phyloP scores from a whole-genome alignment of 2,329 filamentous ascomycete genomes.

The Neofusicoccum ribis region DNA sequence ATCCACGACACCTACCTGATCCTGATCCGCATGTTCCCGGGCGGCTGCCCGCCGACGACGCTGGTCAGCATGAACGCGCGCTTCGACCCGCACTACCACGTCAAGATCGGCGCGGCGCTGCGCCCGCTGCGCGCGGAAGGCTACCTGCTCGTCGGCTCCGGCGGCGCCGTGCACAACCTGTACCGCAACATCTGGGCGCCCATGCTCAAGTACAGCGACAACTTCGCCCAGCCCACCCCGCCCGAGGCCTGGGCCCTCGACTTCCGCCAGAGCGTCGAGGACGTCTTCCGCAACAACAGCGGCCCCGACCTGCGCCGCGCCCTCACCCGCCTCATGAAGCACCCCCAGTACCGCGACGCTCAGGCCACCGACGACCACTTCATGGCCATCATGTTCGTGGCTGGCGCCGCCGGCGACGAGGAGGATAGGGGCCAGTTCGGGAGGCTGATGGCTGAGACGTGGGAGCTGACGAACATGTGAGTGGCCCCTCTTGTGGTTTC shows the following conservation, averaged over 20 bases:
- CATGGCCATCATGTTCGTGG: constrained; percentile 65
- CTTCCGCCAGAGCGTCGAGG: constrained; percentile 65
- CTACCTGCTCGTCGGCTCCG: constrained; percentile 59
- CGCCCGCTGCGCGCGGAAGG: constrained; percentile 56
- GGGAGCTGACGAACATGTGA: constrained; percentile 66
- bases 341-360: constrained; percentile 64
- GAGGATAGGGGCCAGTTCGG: constrained; percentile 37
- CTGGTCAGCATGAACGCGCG: constrained; percentile 57
- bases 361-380: constrained; percentile 72
- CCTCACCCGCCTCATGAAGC: constrained; percentile 66
- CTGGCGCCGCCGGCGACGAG: constrained; percentile 54
- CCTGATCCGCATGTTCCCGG: constrained; percentile 68
- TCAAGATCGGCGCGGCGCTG: constrained; percentile 59
- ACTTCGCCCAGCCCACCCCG: constrained; percentile 60
- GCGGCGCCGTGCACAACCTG: constrained; percentile 69
- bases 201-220: constrained; percentile 64
- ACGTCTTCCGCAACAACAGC: constrained; percentile 56
- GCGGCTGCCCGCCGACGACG: constrained; percentile 64
- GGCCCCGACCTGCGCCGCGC: constrained; percentile 57
- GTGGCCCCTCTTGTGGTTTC: background rate
- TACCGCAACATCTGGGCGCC: constrained; percentile 67
- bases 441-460: constrained; percentile 59
- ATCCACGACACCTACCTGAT: constrained; percentile 72
- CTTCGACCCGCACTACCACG: constrained; percentile 58
- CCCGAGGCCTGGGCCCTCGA: constrained; percentile 63